phyloP scores from a whole-genome alignment of 179 eudicot genomes.

The Beta corolliflora region DNA sequence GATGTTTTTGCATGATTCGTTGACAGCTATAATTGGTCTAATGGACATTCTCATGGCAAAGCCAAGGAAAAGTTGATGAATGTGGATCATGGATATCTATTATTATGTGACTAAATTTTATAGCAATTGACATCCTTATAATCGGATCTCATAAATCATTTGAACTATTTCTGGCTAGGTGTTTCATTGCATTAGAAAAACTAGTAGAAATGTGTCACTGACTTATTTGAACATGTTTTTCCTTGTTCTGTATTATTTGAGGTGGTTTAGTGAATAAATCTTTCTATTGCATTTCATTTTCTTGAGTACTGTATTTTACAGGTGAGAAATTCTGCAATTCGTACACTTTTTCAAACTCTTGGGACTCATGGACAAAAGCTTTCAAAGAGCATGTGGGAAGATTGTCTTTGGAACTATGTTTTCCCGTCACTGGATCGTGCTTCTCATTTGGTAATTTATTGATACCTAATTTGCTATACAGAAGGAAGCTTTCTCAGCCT shows the following conservation, averaged over 20 bases:
- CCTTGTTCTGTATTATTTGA: neutral
- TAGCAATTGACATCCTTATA: neutral
- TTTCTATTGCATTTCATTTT: conserved; percentile 12
- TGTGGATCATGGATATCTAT: neutral
- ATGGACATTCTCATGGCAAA: neutral
- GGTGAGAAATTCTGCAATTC: conserved; percentile 96
- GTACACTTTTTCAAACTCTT: conserved; percentile 95
- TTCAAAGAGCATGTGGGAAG: conserved; percentile 92
- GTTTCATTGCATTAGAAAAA: neutral
- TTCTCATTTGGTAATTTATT: conserved; percentile 77
- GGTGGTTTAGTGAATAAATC: neutral
- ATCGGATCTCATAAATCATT: neutral
- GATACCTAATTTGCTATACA: conserved; percentile 4
- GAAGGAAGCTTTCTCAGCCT: conserved; percentile 1
- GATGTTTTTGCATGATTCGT: no score
- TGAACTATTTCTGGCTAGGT: neutral
- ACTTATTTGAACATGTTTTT: neutral
- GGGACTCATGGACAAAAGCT: conserved; percentile 99
- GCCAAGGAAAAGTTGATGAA: neutral
- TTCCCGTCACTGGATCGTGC: conserved; percentile 90
- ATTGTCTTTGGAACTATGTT: conserved; percentile 95
- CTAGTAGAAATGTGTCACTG: neutral
- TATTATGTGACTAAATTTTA: neutral
- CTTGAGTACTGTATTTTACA: conserved; percentile 31
- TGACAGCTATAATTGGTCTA: neutral